Conservation (phyloP, 768 basidiomycete genomes). For the Xerocomus potaroensis region DNA sequence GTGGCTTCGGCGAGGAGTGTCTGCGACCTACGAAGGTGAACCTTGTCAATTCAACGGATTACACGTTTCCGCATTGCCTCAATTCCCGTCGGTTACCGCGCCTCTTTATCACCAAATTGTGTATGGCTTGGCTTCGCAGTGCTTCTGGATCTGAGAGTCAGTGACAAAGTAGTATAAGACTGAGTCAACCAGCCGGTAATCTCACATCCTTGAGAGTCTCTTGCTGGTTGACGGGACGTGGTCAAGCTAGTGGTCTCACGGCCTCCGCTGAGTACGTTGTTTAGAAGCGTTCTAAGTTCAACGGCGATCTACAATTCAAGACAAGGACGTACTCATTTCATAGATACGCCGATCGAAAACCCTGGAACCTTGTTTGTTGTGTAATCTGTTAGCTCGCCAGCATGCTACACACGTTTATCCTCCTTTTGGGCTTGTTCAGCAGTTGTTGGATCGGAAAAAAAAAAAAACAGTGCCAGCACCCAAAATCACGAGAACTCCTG, state of each 20-base stretch:
- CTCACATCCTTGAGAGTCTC: neutral
- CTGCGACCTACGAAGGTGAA: slow-evolving; percentile 16
- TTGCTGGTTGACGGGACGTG: neutral
- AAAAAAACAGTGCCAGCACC: too few relatives aligned
- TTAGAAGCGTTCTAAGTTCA: neutral
- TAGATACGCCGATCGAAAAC: slow-evolving; percentile 10
- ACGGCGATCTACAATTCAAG: slow-evolving; percentile 20
- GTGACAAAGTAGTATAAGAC: neutral
- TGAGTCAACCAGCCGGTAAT: neutral
- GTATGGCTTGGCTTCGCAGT: slow-evolving; percentile 10
- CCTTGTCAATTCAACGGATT: slow-evolving; percentile 5
- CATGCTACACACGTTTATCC: neutral
- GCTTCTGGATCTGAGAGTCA: slow-evolving; percentile 18
- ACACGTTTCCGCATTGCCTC: slow-evolving; percentile 30
- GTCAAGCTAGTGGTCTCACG: slow-evolving; percentile 7
- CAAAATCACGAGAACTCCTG: slow-evolving; percentile 14
- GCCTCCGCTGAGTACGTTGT: neutral
- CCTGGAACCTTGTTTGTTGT: neutral
- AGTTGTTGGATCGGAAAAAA: too few relatives aligned
- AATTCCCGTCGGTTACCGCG: slow-evolving; percentile 30
- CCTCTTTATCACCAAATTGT: slow-evolving; percentile 25
- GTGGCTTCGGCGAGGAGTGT: slow-evolving; percentile 33
- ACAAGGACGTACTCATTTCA: slow-evolving; percentile 6
- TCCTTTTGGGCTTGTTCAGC: neutral
- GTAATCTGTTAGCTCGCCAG: too few relatives aligned